A percentile compares a stretch with the other conserved stretches of the same genome.
Conservation (phyloP, 192 early-diverging fungal genomes). For the Backusella sp. region DNA sequence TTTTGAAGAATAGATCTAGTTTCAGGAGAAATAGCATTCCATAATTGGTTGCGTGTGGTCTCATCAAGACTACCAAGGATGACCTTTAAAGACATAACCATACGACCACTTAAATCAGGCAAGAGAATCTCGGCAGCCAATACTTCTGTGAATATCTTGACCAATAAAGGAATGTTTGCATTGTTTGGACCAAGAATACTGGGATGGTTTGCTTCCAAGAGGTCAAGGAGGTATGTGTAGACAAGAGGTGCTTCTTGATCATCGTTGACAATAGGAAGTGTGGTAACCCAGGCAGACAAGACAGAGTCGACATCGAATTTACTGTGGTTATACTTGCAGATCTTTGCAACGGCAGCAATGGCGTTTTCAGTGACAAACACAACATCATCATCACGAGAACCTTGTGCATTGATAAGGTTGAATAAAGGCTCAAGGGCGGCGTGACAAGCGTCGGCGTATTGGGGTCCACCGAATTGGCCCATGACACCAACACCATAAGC, state of each 20-base stretch:
- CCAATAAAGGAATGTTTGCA: constrained; percentile 59
- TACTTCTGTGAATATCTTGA: constrained; percentile 60
- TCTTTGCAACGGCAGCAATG: constrained; percentile 89
- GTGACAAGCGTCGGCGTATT: constrained; percentile 71
- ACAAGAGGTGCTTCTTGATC: constrained; percentile 79
- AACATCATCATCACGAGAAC: constrained; percentile 70
- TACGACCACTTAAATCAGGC: constrained; percentile 43
- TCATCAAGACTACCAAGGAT: constrained; percentile 47
- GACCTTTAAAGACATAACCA: constrained; percentile 52
- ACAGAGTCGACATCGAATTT: constrained; percentile 63
- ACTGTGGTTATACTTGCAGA: constrained; percentile 64
- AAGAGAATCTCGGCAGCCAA: constrained; percentile 53
- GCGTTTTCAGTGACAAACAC: constrained; percentile 92
- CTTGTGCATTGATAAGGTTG: constrained; percentile 60
- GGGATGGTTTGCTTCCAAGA: constrained; percentile 66
- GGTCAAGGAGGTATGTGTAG: constrained; percentile 76
- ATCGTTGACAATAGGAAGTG: constrained; percentile 85
- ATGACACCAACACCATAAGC: constrained; percentile 93
- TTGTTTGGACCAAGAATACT: constrained; percentile 59
- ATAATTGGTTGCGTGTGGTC: constrained; percentile 46
- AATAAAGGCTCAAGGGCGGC: constrained; percentile 78
- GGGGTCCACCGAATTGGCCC: constrained; percentile 84
- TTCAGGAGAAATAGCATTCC: constrained; percentile 55
- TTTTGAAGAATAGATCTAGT: constrained; percentile 33
- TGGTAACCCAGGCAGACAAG: constrained; percentile 71